These are phyloP conservation scores for Oryza longistaminata DNA, from an alignment of 176 grass and related monocot genomes.

Conservation along the genomic window DNA sequence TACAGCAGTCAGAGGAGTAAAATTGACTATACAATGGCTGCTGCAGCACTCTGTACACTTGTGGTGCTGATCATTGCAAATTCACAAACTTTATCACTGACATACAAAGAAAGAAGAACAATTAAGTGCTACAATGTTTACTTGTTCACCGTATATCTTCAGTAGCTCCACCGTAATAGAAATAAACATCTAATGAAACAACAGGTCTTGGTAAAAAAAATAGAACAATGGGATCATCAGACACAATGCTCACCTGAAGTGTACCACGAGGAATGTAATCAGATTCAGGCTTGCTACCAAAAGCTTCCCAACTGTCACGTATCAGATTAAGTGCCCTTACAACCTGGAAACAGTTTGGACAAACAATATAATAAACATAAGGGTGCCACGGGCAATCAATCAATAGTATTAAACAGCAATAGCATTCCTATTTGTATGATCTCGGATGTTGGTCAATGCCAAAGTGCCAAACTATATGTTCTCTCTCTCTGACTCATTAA, in stretches of 20 bases:
- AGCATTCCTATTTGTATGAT: too few species aligned
- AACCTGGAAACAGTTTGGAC: constrained; percentile 63
- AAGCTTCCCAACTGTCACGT: constrained; percentile 72
- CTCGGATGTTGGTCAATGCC: too few species aligned
- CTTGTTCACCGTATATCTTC: constrained; percentile 19
- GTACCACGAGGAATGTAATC: constrained; percentile 94
- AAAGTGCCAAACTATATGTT: too few species aligned
- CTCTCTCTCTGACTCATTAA: neutral
- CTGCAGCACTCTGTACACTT: neutral
- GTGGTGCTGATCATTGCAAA: neutral
- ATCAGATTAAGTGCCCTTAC: constrained; percentile 89
- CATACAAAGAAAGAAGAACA: neutral
- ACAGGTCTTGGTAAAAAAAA: neutral
- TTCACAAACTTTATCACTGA: neutral
- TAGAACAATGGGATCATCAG: constrained; percentile 22
- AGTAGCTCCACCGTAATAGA: neutral
- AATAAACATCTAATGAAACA: too few species aligned
- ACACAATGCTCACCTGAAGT: constrained; percentile 72
- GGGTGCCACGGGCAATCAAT: neutral
- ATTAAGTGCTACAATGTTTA: constrained; percentile 4
- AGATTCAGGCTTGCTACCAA: constrained; percentile 81
- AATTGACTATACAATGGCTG: neutral
- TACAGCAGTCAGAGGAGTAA: neutral
- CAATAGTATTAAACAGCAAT: neutral
- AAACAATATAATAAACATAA: constrained; percentile 43